phyloP scores from a whole-genome alignment of 176 grass and related monocot genomes.

The Pharus latifolius region DNA sequence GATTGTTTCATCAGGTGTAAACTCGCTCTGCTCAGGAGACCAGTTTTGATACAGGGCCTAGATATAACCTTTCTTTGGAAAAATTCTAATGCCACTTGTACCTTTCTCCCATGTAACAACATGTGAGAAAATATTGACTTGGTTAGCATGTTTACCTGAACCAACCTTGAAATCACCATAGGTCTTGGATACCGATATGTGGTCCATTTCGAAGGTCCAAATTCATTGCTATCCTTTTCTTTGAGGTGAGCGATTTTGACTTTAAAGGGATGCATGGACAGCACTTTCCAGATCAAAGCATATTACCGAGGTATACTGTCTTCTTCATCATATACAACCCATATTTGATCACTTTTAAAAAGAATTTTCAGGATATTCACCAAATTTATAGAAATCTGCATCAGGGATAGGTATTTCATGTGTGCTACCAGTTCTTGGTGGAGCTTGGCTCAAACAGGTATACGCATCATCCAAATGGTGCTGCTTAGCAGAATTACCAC shows the following conservation, averaged over 20 bases:
- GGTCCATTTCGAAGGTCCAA: constrained; percentile 58
- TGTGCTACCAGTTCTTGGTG: neutral
- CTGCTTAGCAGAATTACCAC: constrained; percentile 6
- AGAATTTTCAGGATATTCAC: constrained; percentile 42
- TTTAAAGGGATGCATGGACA: constrained; percentile 57
- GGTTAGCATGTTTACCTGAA: constrained; percentile 10
- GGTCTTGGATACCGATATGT: constrained; percentile 63
- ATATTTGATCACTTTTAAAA: constrained; percentile 61
- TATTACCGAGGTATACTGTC: constrained; percentile 89
- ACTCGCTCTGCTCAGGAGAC: constrained; percentile 59
- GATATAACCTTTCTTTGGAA: constrained; percentile 75
- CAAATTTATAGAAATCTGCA: constrained; percentile 78
- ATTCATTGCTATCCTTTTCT: constrained; percentile 55
- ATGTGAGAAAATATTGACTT: constrained; percentile 77
- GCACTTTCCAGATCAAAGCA: constrained; percentile 56
- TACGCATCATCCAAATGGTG: neutral
- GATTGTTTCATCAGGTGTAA: constrained; percentile 60
- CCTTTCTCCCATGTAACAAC: constrained; percentile 46
- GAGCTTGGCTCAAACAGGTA: neutral
- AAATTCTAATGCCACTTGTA: constrained; percentile 43
- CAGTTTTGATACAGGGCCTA: constrained; percentile 89
- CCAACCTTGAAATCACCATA: constrained; percentile 69
- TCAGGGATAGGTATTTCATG: constrained; percentile 48
- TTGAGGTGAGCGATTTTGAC: constrained; percentile 57
- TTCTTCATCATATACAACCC: constrained; percentile 89